These are phyloP conservation scores for Leccinum broughii DNA, from an alignment of 768 basidiomycete species.

Conservation along the genomic window DNA sequence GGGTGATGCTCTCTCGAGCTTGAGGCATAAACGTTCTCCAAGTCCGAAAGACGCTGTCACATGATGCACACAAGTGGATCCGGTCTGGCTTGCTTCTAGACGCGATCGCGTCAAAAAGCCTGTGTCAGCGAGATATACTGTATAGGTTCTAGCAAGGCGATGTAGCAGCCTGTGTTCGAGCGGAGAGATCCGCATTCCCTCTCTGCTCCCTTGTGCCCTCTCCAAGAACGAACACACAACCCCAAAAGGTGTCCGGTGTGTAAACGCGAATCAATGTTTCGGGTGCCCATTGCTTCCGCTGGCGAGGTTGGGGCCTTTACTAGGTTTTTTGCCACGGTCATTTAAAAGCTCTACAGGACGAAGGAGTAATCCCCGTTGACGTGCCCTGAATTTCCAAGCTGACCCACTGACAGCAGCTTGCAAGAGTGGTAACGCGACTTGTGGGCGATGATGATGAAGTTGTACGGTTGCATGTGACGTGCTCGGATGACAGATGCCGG, in stretches of 20 bases:
- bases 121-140: slow-evolving; percentile 1
- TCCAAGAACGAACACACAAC: background rate
- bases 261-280: slow-evolving; percentile 1
- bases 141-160: background rate
- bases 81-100: slow-evolving; percentile 4
- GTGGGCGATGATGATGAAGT: slow-evolving; percentile 12
- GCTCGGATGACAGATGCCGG: slow-evolving; percentile 8
- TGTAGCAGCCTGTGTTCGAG: background rate
- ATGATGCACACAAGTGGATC: slow-evolving; percentile 3
- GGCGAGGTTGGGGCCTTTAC: slow-evolving; percentile 5
- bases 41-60: slow-evolving; percentile 25
- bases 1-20: slow-evolving; percentile 11
- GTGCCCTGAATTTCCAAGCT: slow-evolving; percentile 29
- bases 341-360: slow-evolving; percentile 18
- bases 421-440: slow-evolving; percentile 12
- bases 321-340: slow-evolving; percentile 17
- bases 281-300: background rate
- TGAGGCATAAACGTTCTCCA: slow-evolving; percentile 30
- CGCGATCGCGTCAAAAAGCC: slow-evolving; percentile 10
- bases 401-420: slow-evolving; percentile 17
- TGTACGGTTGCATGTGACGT: slow-evolving; percentile 13
- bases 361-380: slow-evolving; percentile 33
- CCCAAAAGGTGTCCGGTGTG: background rate
- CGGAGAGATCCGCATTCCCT: slow-evolving; percentile 2
- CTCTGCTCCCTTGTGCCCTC: background rate